phyloP scores from a whole-genome alignment of 345 rosid genomes.

The Heritiera fomes region DNA sequence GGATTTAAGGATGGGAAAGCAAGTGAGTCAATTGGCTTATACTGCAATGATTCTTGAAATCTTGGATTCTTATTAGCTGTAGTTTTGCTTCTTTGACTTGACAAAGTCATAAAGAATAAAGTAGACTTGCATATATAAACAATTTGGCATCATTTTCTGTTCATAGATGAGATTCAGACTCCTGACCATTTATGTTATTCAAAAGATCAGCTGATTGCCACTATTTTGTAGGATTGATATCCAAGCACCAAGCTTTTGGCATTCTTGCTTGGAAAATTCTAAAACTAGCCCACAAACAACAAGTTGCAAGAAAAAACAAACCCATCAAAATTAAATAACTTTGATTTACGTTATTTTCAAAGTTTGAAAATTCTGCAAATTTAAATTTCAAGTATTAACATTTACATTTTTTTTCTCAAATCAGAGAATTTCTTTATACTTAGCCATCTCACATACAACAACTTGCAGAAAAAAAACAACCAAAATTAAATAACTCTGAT shows the following conservation, averaged over 20 bases:
- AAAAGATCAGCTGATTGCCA: neutral
- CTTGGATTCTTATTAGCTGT: neutral
- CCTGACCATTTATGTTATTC: neutral
- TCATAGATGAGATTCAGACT: neutral
- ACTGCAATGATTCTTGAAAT: neutral
- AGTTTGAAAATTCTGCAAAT: too few relatives aligned
- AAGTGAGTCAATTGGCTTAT: too few relatives aligned
- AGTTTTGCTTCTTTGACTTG: neutral
- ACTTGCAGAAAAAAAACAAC: neutral
- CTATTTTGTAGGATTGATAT: too few relatives aligned
- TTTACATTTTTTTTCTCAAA: too few relatives aligned
- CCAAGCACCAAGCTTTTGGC: neutral
- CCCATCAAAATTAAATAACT: neutral
- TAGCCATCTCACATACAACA: too few relatives aligned
- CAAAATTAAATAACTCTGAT: neutral
- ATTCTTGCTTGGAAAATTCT: neutral
- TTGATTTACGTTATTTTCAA: too few relatives aligned
- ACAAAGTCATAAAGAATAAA: slow-evolving; percentile 12
- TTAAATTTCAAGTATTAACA: too few relatives aligned
- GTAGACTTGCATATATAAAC: neutral
- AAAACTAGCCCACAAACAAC: neutral
- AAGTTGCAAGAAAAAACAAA: neutral
- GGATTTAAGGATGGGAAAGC: too few relatives aligned
- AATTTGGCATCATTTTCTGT: neutral
- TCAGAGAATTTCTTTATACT: too few relatives aligned